Percentiles rank a stretch among this genome's conserved stretches.
Evolutionary conservation across 2,329 filamentous ascomycete genomes (phyloP).

Genomic region (Fusarium metavorans): DNA sequence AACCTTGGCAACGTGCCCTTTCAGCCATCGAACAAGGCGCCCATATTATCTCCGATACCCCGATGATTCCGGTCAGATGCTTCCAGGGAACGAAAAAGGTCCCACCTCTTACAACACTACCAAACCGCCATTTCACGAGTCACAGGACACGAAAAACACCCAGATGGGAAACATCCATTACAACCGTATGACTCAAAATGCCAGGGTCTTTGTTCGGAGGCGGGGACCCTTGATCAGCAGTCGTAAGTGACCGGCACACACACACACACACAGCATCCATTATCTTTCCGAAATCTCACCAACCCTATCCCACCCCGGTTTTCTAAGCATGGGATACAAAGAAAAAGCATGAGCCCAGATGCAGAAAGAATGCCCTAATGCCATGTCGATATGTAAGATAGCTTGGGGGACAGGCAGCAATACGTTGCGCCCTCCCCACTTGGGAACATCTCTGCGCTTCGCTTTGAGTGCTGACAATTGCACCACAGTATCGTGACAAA

Average conservation of each 20-base stretch:
- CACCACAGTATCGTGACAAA: background rate
- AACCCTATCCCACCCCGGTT: slow-evolving; percentile 1
- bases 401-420: background rate
- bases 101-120: background rate
- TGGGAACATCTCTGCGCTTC: background rate
- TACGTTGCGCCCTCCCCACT: background rate
- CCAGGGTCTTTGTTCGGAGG: slow-evolving; percentile 13
- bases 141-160: slow-evolving; percentile 12
- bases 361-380: background rate
- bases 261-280: background rate
- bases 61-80: slow-evolving; percentile 18
- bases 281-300: background rate
- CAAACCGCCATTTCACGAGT: slow-evolving; percentile 10
- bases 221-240: background rate
- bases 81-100: background rate
- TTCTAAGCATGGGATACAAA: background rate
- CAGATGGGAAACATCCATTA: background rate
- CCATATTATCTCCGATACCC: slow-evolving; percentile 20
- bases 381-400: background rate
- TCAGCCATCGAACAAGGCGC: background rate
- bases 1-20: slow-evolving; percentile 18
- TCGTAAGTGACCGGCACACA: background rate
- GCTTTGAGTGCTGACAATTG: background rate
- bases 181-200: slow-evolving; percentile 12
- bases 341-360: slow-evolving; percentile 1